These are phyloP conservation scores for Kluyveromyces dobzhanskii DNA, from an alignment of 805 yeast species.

Conservation along the genomic window DNA sequence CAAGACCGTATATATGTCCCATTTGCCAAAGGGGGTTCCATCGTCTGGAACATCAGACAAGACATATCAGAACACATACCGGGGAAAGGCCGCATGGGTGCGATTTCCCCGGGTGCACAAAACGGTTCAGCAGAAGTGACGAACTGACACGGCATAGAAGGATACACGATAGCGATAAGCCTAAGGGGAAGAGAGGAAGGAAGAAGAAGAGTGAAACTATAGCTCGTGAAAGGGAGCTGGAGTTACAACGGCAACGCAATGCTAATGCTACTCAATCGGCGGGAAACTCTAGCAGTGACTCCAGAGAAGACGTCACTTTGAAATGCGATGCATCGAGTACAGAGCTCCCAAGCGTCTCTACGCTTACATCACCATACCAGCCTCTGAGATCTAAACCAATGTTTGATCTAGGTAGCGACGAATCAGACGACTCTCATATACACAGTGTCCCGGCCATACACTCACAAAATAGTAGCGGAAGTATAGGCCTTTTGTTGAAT, in stretches of 20 bases:
- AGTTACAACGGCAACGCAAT: neutral
- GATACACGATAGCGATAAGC: constrained; percentile 64
- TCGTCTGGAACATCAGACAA: constrained; percentile 67
- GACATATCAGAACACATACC: constrained; percentile 73
- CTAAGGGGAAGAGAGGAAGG: constrained; percentile 49
- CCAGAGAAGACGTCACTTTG: too few relatives aligned
- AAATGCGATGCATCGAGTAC: too few relatives aligned
- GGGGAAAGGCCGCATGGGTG: constrained; percentile 80
- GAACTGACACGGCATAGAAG: constrained; percentile 67
- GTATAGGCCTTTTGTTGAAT: constrained; percentile 1
- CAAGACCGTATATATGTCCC: constrained; percentile 64
- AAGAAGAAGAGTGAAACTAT: constrained; percentile 26
- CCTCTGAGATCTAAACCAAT: constrained; percentile 1
- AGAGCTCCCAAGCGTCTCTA: constrained; percentile 3
- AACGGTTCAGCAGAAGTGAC: constrained; percentile 61
- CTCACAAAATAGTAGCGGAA: neutral
- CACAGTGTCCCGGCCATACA: neutral
- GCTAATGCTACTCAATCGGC: constrained; percentile 3
- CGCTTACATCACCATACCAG: too few relatives aligned
- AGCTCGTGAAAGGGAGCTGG: constrained; percentile 2
- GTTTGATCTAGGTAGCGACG: constrained; percentile 4
- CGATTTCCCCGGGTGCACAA: constrained; percentile 60
- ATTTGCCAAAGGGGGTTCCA: constrained; percentile 69
- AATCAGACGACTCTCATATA: neutral
- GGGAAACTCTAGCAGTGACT: too few relatives aligned